Percentiles rank a stretch among this genome's conserved stretches.
Evolutionary conservation across 192 early-diverging fungal species (phyloP).

Genomic region (Backusella sp.): DNA sequence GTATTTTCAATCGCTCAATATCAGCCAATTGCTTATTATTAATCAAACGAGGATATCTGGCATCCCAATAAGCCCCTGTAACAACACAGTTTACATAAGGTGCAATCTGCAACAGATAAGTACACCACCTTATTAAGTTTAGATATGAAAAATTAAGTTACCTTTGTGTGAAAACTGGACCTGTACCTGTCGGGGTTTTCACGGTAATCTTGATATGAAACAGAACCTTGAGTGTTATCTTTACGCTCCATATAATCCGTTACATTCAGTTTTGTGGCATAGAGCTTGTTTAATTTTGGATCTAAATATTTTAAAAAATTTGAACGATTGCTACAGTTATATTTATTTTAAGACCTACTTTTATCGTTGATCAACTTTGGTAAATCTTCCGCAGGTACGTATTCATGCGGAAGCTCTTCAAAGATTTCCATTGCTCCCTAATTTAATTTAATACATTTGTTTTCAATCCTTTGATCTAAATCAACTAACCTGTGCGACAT

Average conservation of each 20-base stretch:
- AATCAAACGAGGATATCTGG: conserved; percentile 81
- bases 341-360: conserved; percentile 39
- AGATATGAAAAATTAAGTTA: conserved; percentile 14
- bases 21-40: conserved; percentile 78
- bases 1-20: conserved; percentile 61
- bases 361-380: conserved; percentile 53
- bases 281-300: conserved; percentile 70
- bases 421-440: conserved; percentile 90
- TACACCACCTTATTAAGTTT: conserved; percentile 8
- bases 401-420: conserved; percentile 88
- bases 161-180: conserved; percentile 78
- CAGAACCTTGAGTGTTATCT: conserved; percentile 55
- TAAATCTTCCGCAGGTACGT: conserved; percentile 73
- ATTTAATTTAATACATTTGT: neutral
- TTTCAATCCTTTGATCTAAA: neutral
- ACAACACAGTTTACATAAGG: conserved; percentile 87
- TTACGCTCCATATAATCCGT: conserved; percentile 83
- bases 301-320: conserved; percentile 31
- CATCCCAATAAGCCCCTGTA: conserved; percentile 96
- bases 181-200: conserved; percentile 74
- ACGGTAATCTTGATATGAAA: conserved; percentile 66
- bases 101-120: conserved; percentile 58
- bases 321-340: neutral
- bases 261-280: conserved; percentile 75
- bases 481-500: conserved; percentile 70